A percentile compares a stretch with the other conserved stretches of the same genome.
These are phyloP conservation scores for Chrysosporium keratinophilum DNA, from an alignment of 2,329 filamentous ascomycete species.

Conservation along the genomic window DNA sequence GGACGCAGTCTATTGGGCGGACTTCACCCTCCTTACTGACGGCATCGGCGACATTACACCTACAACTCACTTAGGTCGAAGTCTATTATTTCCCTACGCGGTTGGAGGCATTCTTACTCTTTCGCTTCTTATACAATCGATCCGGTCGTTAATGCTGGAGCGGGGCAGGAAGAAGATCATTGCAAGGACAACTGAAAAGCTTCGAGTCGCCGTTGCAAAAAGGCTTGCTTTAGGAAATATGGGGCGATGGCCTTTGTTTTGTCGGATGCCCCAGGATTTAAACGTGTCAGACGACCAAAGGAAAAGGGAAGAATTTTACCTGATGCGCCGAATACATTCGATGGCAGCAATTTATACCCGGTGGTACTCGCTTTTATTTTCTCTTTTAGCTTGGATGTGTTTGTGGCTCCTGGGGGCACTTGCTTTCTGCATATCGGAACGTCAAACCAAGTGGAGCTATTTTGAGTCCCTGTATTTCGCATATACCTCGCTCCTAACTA, in stretches of 20 bases:
- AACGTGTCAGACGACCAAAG: constrained; percentile 20
- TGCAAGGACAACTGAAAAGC: constrained; percentile 27
- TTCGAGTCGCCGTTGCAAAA: constrained; percentile 25
- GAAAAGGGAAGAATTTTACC: constrained; percentile 31
- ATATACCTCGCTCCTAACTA: constrained; percentile 32
- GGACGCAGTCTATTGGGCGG: constrained; percentile 29
- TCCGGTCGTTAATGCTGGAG: constrained; percentile 31
- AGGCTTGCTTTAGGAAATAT: constrained; percentile 18
- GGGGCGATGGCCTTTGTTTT: constrained; percentile 5
- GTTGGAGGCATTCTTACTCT: constrained; percentile 28
- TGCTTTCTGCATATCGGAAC: constrained; percentile 30
- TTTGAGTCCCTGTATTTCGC: constrained; percentile 33
- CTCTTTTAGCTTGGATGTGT: constrained; percentile 30
- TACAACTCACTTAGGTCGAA: constrained; percentile 26
- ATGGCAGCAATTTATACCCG: constrained; percentile 33
- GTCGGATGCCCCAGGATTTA: constrained; percentile 10
- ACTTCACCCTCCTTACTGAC: constrained; percentile 30
- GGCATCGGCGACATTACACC: constrained; percentile 28
- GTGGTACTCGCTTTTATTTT: constrained; percentile 33
- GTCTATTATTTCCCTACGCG: constrained; percentile 28
- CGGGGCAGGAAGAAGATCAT: constrained; percentile 30
- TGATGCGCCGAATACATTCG: constrained; percentile 40
- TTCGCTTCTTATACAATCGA: constrained; percentile 28
- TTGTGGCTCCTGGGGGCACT: constrained; percentile 37
- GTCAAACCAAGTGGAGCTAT: constrained; percentile 27